Conservation (phyloP, 2,329 filamentous ascomycete species). For the Fusarium agapanthi region DNA sequence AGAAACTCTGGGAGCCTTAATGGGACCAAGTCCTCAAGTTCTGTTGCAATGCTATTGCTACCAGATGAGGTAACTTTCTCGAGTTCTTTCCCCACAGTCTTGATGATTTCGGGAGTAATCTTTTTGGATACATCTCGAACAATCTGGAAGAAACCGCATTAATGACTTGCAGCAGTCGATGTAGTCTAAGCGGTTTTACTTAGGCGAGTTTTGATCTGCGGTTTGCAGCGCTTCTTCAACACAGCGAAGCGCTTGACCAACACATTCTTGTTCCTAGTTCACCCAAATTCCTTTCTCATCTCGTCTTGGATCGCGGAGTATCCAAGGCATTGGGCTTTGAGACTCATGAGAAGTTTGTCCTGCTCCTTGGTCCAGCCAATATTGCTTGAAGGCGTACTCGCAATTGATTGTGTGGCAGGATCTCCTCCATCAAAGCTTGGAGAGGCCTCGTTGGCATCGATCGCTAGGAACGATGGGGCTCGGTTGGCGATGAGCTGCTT, state of each 20-base stretch:
- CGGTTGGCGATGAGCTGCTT: background rate
- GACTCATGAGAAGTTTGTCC: background rate
- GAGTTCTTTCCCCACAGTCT: background rate
- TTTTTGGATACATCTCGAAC: background rate
- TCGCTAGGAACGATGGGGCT: background rate
- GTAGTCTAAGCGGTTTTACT: fast-evolving
- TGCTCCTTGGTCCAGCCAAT: background rate
- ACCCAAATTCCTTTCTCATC: background rate
- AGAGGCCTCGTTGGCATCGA: background rate
- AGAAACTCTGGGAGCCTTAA: background rate
- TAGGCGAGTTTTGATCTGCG: background rate
- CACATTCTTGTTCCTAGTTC: background rate
- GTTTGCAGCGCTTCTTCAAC: background rate
- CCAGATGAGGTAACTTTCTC: background rate
- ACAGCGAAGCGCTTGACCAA: background rate
- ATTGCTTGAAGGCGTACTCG: too few relatives aligned
- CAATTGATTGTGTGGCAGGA: fast-evolving
- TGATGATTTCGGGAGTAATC: background rate
- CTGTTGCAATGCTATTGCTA: background rate
- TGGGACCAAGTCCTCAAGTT: background rate
- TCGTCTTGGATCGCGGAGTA: background rate
- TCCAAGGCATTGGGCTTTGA: background rate
- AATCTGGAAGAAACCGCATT: background rate
- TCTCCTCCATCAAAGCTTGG: background rate
- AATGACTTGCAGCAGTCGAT: background rate